Base-by-base conservation (phyloP, 2,329 filamentous ascomycete genomes). In the Colletotrichum sp. region DNA sequence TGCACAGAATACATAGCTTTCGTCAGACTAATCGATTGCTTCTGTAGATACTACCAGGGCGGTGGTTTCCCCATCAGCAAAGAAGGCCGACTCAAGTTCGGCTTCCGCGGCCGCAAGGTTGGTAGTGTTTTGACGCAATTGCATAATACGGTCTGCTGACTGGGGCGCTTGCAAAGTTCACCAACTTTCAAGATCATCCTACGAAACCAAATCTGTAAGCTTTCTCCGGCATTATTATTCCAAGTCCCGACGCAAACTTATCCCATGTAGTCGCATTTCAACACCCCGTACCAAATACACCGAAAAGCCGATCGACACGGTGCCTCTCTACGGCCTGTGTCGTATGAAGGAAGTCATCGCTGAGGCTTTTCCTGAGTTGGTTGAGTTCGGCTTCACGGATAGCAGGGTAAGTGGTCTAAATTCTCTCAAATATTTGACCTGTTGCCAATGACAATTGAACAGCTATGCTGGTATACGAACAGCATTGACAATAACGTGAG, bases 71-170 rank as follows among this genome's bases (percentile, higher is more conserved):
- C 78, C 24, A 77, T 78, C 29, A 76, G 77, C 13, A 76, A 72
- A 62, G 69, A 78, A 68, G 78, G 78, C 4, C 66, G 78, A 54
- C 54, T 79, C 13, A 79, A 79, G 67, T 79, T 79, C 64, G 78
- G 78, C 34, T 79, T 78, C 72, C 78, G 77, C 71, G 76, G 75
- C 29, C 66, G 64, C 38, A 70, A 73, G 51, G 51, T 55, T 43
- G 3, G 38, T 43, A 6, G n/a, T n/a, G 8, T 43, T 11, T 43
- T 3, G 38, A 18, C 1, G 38, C 18, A 11, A n/a, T 1, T n/a
- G 18, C 18, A n/a, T 18, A 43, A n/a, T 11, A n/a, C 5, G 11
- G 18, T 43, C 38, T 43, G 18, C 38, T 43, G 18, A 43, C 18
- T 1, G n/a, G 16, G 38, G 18, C 38, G 38, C 38, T 43, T 43